These are phyloP conservation scores for Bipolaris sorokiniana DNA, from an alignment of 2,329 filamentous ascomycete genomes.

Conservation along the genomic window DNA sequence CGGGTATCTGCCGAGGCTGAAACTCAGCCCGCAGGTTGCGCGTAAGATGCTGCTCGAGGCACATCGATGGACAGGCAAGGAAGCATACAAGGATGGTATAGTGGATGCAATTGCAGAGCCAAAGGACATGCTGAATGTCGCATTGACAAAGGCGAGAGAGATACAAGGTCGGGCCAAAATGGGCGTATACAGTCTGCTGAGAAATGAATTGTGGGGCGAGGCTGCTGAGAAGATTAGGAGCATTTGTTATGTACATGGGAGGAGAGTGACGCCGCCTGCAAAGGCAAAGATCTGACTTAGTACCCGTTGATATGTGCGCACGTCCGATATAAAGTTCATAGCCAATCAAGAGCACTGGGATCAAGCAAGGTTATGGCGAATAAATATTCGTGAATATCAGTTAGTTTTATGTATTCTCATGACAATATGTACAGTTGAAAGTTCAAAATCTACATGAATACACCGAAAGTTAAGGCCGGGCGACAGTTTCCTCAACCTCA, in stretches of 20 bases:
- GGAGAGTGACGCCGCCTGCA: slow-evolving; percentile 50
- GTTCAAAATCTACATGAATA: background rate
- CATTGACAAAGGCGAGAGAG: slow-evolving; percentile 54
- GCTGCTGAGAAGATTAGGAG: slow-evolving; percentile 57
- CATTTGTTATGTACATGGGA: slow-evolving; percentile 62
- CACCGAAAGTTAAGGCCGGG: background rate
- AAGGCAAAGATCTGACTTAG: slow-evolving; percentile 57
- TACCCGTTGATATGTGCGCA: background rate
- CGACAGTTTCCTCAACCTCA: background rate
- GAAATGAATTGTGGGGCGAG: slow-evolving; percentile 62
- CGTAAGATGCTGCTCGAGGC: slow-evolving; percentile 64
- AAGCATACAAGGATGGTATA: slow-evolving; percentile 60
- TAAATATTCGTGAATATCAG: background rate
- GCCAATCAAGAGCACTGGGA: background rate
- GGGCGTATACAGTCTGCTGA: slow-evolving; percentile 60
- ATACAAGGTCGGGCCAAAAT: slow-evolving; percentile 53
- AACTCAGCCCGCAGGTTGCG: slow-evolving; percentile 59
- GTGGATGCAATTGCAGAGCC: slow-evolving; percentile 60
- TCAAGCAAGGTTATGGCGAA: background rate
- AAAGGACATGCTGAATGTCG: slow-evolving; percentile 54
- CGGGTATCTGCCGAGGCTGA: slow-evolving; percentile 59
- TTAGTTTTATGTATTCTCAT: background rate
- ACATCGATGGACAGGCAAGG: slow-evolving; percentile 60
- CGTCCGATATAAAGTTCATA: background rate
- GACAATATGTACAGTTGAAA: background rate